Percentiles rank a stretch among this genome's conserved stretches.
Evolutionary conservation across 2,329 filamentous ascomycete genomes (phyloP).

Genomic region (Penicillium verrucosum): DNA sequence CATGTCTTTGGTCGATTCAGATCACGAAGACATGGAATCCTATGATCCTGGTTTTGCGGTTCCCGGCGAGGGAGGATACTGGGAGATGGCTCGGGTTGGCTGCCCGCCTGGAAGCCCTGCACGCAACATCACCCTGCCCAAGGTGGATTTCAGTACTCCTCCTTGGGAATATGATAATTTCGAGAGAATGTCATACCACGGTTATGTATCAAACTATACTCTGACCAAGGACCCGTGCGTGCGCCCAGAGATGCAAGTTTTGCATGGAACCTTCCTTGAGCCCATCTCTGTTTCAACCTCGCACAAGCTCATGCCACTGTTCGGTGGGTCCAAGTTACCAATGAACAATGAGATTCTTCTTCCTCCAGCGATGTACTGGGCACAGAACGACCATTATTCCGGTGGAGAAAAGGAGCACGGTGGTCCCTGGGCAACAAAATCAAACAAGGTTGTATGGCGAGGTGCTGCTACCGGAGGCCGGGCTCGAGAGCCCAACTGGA

Average conservation of each 20-base stretch:
- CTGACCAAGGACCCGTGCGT: constrained; percentile 45
- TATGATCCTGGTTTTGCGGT: constrained; percentile 11
- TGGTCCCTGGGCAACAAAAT: constrained; percentile 44
- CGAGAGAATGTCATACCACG: constrained; percentile 38
- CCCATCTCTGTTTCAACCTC: constrained; percentile 48
- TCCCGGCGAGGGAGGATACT: constrained; percentile 33
- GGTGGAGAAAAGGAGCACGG: constrained; percentile 39
- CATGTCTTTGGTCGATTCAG: constrained; percentile 4
- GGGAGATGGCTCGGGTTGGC: constrained; percentile 42
- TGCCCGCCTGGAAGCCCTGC: constrained; percentile 30
- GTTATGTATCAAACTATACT: constrained; percentile 50
- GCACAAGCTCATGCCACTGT: constrained; percentile 47
- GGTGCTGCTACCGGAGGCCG: constrained; percentile 49
- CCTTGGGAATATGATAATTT: constrained; percentile 28
- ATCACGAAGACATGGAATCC: constrained; percentile 10
- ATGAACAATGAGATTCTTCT: constrained; percentile 54
- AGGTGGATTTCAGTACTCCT: constrained; percentile 36
- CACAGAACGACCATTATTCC: constrained; percentile 43
- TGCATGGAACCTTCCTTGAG: constrained; percentile 50
- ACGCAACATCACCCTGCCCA: constrained; percentile 22
- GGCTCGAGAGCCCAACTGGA: constrained; percentile 59
- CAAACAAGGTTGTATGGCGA: constrained; percentile 45
- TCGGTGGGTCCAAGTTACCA: constrained; percentile 50
- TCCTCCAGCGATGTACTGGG: constrained; percentile 51
- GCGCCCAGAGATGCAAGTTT: constrained; percentile 44